Conservation (phyloP, 2,329 filamentous ascomycete species). For the Hypoxylon sp. region DNA sequence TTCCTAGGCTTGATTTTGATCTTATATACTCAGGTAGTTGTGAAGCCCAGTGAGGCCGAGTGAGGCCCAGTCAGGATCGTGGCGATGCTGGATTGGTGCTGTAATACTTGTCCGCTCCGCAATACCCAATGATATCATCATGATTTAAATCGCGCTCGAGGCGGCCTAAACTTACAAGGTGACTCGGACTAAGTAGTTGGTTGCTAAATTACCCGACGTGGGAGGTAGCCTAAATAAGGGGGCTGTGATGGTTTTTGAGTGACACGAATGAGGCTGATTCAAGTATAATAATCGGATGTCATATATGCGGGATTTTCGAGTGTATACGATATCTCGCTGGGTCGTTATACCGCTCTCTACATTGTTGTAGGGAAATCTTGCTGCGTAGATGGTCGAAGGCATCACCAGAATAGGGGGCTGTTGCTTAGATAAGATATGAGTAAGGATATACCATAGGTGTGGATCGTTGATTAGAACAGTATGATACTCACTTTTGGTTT, state of each 20-base stretch:
- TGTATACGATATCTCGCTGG: neutral
- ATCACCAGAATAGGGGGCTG: neutral
- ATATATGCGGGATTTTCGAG: neutral
- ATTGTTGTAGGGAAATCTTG: neutral
- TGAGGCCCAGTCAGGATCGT: slow-evolving; percentile 9
- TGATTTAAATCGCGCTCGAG: neutral
- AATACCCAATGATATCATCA: slow-evolving; percentile 8
- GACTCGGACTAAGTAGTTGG: neutral
- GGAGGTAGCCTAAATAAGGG: neutral
- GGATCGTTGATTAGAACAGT: neutral
- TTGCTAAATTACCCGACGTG: neutral
- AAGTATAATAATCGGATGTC: neutral
- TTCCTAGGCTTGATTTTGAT: neutral
- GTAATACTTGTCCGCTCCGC: slow-evolving; percentile 3
- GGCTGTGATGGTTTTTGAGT: neutral
- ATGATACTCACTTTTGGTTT: neutral
- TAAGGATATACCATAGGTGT: neutral
- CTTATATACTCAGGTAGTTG: slow-evolving; percentile 1
- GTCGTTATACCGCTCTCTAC: neutral
- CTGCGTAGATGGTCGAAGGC: neutral
- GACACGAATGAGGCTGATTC: neutral
- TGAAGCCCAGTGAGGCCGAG: neutral
- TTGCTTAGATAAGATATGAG: slow-evolving; percentile 1
- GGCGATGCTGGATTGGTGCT: slow-evolving; percentile 22
- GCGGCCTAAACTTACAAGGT: neutral